Evolutionary conservation across 2,329 filamentous ascomycete genomes (phyloP).

Genomic region (Ophiostoma sp.): DNA sequence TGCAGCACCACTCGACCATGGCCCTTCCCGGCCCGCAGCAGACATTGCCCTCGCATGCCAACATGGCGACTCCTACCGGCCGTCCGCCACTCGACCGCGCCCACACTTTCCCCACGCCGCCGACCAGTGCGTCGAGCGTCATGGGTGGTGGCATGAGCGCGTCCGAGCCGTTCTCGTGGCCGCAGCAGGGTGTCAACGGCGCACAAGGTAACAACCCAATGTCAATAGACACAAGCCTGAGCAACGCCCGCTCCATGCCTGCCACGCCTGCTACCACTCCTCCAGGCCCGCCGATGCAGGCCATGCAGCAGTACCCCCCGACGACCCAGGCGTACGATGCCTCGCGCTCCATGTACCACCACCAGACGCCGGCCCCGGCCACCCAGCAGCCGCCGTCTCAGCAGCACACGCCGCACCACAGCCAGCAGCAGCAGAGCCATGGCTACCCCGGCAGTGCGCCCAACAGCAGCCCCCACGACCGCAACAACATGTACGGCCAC

Average conservation of each 20-base stretch:
- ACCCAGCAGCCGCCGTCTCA: slow-evolving; percentile 72
- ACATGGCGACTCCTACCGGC: slow-evolving; percentile 49
- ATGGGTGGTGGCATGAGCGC: slow-evolving; percentile 68
- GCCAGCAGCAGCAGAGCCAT: slow-evolving; percentile 57
- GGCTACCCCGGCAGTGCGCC: slow-evolving; percentile 69
- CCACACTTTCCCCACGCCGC: slow-evolving; percentile 91
- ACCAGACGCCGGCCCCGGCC: slow-evolving; percentile 65
- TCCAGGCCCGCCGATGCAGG: slow-evolving; percentile 72
- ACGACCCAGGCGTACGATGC: slow-evolving; percentile 71
- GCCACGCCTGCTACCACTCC: slow-evolving; percentile 90
- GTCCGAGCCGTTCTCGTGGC: slow-evolving; percentile 81
- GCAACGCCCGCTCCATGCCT: slow-evolving; percentile 80
- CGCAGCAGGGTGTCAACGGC: slow-evolving; percentile 60
- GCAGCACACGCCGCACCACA: slow-evolving; percentile 52
- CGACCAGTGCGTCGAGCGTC: slow-evolving; percentile 86
- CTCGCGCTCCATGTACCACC: slow-evolving; percentile 76
- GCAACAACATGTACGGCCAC: slow-evolving; percentile 65
- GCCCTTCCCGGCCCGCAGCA: slow-evolving; percentile 57
- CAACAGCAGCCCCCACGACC: slow-evolving; percentile 59
- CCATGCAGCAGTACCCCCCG: slow-evolving; percentile 74
- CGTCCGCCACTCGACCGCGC: slow-evolving; percentile 80
- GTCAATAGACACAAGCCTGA: slow-evolving; percentile 77
- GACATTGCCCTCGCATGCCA: slow-evolving; percentile 65
- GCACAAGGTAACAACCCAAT: slow-evolving; percentile 68
- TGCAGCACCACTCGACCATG: slow-evolving; percentile 65